These are phyloP conservation scores for Chlorella sp. DNA, from an alignment of 139 green algal species.

Conservation along the genomic window DNA sequence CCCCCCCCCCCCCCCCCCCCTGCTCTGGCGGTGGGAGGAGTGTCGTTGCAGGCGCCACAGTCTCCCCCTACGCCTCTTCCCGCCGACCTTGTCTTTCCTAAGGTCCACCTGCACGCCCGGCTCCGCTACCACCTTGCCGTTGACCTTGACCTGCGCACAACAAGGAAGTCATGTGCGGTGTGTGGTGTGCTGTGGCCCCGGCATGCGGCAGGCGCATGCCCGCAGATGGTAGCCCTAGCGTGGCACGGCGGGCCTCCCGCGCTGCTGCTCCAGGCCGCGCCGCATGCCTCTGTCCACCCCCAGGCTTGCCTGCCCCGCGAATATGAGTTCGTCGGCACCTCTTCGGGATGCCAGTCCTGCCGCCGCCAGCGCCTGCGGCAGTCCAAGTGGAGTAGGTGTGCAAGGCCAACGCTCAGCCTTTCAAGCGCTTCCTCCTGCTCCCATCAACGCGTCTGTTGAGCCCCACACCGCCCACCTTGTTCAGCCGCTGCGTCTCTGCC, in stretches of 20 bases:
- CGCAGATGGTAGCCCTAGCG: too few species aligned
- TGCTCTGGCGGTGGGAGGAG: too few species aligned
- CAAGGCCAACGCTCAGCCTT: too few species aligned
- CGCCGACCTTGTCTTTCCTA: slow-evolving; percentile 46
- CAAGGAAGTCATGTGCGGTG: neutral
- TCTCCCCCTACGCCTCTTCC: neutral
- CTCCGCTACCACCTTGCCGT: slow-evolving; percentile 68
- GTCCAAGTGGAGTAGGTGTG: too few species aligned
- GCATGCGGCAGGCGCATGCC: too few species aligned
- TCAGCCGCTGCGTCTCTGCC: slow-evolving; percentile 6
- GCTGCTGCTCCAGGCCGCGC: neutral
- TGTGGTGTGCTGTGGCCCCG: too few species aligned
- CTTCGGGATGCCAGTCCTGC: slow-evolving; percentile 86
- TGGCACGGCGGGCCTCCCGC: too few species aligned
- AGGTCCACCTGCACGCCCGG: slow-evolving; percentile 60
- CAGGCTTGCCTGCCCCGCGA: slow-evolving; percentile 71
- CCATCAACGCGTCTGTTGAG: too few species aligned
- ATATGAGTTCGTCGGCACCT: slow-evolving; percentile 82
- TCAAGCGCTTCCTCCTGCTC: too few species aligned
- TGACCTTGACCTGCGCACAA: slow-evolving; percentile 71
- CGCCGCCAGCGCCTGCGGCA: slow-evolving; percentile 72
- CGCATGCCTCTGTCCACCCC: slow-evolving; percentile 71
- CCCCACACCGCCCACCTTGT: slow-evolving; percentile 32
- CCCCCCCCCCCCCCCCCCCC: too few species aligned
- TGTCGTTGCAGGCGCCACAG: neutral